Conservation (phyloP, 208 protist genomes). For the Leishmania braziliensis region DNA sequence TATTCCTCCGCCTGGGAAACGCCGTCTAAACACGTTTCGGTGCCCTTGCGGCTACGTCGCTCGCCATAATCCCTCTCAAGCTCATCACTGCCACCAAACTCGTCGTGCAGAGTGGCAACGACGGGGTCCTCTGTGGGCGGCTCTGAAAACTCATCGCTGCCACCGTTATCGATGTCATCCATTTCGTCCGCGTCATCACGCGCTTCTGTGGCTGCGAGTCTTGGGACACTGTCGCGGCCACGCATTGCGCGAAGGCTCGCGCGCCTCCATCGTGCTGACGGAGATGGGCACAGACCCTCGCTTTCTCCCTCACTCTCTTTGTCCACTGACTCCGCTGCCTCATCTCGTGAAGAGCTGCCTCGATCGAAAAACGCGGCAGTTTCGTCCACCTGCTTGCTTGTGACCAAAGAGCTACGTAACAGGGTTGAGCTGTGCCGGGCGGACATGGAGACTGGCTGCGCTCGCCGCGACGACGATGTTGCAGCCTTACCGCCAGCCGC, state of each 20-base stretch:
- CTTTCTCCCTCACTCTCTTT: not conserved
- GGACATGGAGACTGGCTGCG: not conserved
- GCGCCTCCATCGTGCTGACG: not conserved
- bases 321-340: not conserved
- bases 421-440: not conserved
- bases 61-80: not conserved
- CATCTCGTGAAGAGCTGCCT: not conserved
- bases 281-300: not conserved
- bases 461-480: not conserved
- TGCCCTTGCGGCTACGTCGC: not conserved
- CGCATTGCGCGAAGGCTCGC: not conserved
- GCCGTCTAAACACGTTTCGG: slow-evolving; percentile 1
- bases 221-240: not conserved
- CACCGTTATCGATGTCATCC: not conserved
- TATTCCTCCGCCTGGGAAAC: not conserved
- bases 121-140: slow-evolving; percentile 3
- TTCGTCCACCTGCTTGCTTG: not conserved
- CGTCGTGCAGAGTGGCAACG: not conserved
- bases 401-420: not conserved
- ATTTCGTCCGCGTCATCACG: not conserved
- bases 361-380: not conserved
- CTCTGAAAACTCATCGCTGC: not conserved
- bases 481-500: not conserved
- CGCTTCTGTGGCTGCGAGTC: not conserved
- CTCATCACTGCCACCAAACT: not conserved